Evolutionary conservation across 2,329 filamentous ascomycete genomes (phyloP).

Genomic region (Colletotrichum australisinense): DNA sequence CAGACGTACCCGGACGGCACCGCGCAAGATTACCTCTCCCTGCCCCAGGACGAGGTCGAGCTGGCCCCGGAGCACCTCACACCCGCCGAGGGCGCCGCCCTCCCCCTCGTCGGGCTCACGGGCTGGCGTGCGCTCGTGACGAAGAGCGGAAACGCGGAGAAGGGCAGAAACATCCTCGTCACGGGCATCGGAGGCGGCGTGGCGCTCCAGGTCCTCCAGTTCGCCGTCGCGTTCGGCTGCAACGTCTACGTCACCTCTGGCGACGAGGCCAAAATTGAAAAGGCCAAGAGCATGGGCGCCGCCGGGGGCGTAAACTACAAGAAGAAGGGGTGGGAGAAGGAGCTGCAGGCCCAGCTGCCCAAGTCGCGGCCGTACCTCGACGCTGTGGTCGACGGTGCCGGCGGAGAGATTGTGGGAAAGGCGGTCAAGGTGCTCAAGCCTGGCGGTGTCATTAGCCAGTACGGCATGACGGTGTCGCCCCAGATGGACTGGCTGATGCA

Average conservation of each 20-base stretch:
- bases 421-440: slow-evolving; percentile 76
- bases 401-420: slow-evolving; percentile 83
- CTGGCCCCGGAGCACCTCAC: slow-evolving; percentile 78
- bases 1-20: slow-evolving; percentile 75
- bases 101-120: slow-evolving; percentile 88
- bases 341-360: slow-evolving; percentile 72
- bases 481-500: slow-evolving; percentile 89
- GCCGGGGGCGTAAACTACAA: slow-evolving; percentile 86
- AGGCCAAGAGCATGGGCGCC: slow-evolving; percentile 79
- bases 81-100: slow-evolving; percentile 80
- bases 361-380: slow-evolving; percentile 77
- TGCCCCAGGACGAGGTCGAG: slow-evolving; percentile 80
- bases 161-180: slow-evolving; percentile 81
- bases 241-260: slow-evolving; percentile 87
- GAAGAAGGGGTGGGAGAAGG: slow-evolving; percentile 83
- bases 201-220: slow-evolving; percentile 83
- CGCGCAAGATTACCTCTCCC: slow-evolving; percentile 77
- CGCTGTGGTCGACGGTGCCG: slow-evolving; percentile 90
- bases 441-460: slow-evolving; percentile 86
- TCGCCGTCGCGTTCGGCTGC: slow-evolving; percentile 79
- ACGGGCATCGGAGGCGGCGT: slow-evolving; percentile 96
- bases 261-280: slow-evolving; percentile 78
- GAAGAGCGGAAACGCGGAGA: slow-evolving; percentile 75
- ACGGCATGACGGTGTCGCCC: slow-evolving; percentile 90
- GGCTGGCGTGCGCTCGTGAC: slow-evolving; percentile 87